These are phyloP conservation scores for Westerdykella aurantiaca DNA, from an alignment of 2,329 filamentous ascomycete genomes.

Conservation along the genomic window DNA sequence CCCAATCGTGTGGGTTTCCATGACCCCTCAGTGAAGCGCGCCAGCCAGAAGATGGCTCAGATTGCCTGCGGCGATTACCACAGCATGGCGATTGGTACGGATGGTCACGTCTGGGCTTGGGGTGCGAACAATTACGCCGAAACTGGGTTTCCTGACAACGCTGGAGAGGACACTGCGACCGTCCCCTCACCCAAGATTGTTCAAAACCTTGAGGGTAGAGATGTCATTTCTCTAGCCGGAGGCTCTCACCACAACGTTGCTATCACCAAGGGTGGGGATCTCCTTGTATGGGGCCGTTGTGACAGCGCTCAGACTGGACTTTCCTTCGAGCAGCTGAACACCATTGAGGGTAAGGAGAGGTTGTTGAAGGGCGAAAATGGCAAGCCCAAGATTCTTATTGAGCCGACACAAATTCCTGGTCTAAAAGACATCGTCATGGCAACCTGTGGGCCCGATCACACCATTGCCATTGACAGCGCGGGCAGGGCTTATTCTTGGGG, in stretches of 20 bases:
- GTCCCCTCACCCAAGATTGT: conserved; percentile 63
- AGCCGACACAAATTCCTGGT: conserved; percentile 58
- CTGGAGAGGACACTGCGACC: conserved; percentile 63
- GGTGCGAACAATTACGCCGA: conserved; percentile 84
- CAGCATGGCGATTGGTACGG: conserved; percentile 66
- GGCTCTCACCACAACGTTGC: conserved; percentile 69
- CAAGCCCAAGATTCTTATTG: conserved; percentile 64
- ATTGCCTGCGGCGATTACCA: conserved; percentile 72
- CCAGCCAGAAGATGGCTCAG: conserved; percentile 51
- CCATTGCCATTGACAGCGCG: conserved; percentile 61
- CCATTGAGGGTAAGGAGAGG: conserved; percentile 35
- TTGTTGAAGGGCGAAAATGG: conserved; percentile 53
- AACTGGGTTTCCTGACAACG: conserved; percentile 60
- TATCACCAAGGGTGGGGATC: conserved; percentile 49
- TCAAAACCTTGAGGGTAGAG: conserved; percentile 55
- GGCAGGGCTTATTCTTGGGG: conserved; percentile 75
- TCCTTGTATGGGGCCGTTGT: conserved; percentile 55
- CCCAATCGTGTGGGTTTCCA: conserved; percentile 55
- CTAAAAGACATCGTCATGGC: conserved; percentile 53
- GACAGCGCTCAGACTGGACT: conserved; percentile 53
- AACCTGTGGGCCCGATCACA: conserved; percentile 65
- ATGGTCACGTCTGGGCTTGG: conserved; percentile 71
- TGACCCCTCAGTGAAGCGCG: conserved; percentile 24
- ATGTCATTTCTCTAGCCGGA: conserved; percentile 64
- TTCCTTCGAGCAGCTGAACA: conserved; percentile 21